Evolutionary conservation across 441 rosid species (phyloP).

Genomic region (Populus hybrid): DNA sequence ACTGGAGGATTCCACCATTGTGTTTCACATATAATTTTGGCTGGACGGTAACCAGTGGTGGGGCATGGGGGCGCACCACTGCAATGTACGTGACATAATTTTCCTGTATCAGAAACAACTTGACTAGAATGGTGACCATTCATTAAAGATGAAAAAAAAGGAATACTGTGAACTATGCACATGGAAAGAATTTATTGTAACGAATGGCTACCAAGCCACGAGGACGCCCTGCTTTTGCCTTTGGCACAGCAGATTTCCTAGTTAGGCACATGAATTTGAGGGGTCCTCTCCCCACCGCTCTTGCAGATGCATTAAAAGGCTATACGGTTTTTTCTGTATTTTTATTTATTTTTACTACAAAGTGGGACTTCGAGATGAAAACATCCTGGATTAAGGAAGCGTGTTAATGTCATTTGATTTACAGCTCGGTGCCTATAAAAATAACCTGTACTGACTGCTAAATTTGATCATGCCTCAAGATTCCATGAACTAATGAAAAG

Average conservation of each 20-base stretch:
- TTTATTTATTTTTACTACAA: neutral
- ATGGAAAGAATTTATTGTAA: constrained; percentile 7
- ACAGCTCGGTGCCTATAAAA: neutral
- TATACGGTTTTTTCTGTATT: too few relatives aligned
- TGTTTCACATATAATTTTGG: constrained; percentile 13
- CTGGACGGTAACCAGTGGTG: constrained; percentile 13
- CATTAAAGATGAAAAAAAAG: constrained; percentile 16
- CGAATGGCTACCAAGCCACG: constrained; percentile 4
- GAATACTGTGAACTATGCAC: constrained; percentile 7
- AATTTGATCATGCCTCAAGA: neutral
- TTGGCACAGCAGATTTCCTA: constrained; percentile 18
- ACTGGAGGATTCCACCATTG: constrained; percentile 14
- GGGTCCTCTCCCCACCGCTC: constrained; percentile 21
- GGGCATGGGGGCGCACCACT: constrained; percentile 20
- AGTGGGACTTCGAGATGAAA: neutral
- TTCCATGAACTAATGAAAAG: neutral
- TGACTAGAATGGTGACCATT: constrained; percentile 19
- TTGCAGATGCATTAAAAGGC: neutral
- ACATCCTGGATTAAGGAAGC: neutral
- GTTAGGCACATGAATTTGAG: constrained; percentile 2
- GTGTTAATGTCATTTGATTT: neutral
- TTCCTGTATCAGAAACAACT: constrained; percentile 14
- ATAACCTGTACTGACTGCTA: neutral
- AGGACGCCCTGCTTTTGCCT: constrained; percentile 8
- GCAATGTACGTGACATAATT: constrained; percentile 15